Evolutionary conservation across 441 rosid species (phyloP), one percentile per base, ranked within the genome.

Genomic region (Oxalis stricta): DNA sequence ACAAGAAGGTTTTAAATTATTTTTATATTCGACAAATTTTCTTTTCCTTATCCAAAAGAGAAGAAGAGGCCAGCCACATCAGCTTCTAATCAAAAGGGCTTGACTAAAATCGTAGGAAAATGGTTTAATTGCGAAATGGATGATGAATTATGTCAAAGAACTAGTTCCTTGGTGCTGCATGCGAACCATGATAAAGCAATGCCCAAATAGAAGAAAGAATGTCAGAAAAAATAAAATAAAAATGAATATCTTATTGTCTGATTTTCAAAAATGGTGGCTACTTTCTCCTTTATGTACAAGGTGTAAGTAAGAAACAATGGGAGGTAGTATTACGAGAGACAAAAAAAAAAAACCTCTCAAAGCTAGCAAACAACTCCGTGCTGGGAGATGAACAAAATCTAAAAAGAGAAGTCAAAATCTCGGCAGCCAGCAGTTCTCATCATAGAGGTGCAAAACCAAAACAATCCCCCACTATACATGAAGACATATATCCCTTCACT

Each of bases 281-380:
- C 50, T 44, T 46, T 32, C 9, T 24, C 12, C 31, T 23, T 24
- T 69, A 63, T 75, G 59, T 72, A 70, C 79, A 75, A 48, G 53
- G 45, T 46, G 44, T 59, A 58, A 55, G 37, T 18, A 0, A 15
- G 48, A 46, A 64, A 52, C 49, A 28, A 7, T n/a, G n/a, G n/a
- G n/a, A n/a, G n/a, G n/a, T n/a, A 19, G 29, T 30, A 38, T 20
- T 39, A 33, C 29, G 40, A 55, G 33, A 46, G 30, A 36, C 28
- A 61, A 51, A 46, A 21, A 47, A 51, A 37, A 32, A 34, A 39
- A 52, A 55, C 56, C 70, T 56, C 70, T 42, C 56, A 46, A 53
- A 57, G 58, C 68, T 48, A 23, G 60, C 38, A 44, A 48, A 50
- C 9, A 46, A 35, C 61, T 38, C 50, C 0, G 32, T 8, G 44